A percentile compares a stretch with the other conserved stretches of the same genome.
Conservation (phyloP, 1,284 basidiomycete genomes). For the Pascua guehoae region DNA sequence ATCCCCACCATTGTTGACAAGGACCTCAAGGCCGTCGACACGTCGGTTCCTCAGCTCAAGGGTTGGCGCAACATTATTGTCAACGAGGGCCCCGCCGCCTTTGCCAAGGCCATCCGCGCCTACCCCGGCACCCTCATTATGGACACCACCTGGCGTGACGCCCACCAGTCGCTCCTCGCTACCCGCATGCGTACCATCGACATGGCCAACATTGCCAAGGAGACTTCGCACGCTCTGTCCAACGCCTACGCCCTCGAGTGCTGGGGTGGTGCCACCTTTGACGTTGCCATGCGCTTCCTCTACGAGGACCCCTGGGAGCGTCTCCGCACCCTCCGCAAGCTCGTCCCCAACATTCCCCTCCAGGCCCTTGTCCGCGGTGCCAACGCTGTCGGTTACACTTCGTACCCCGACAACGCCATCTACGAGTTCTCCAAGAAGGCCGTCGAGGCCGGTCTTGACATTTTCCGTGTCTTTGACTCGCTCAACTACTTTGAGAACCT, state of each 20-base stretch:
- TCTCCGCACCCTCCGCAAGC: slow-evolving; percentile 84
- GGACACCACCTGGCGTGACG: slow-evolving; percentile 99
- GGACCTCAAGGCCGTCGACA: slow-evolving; percentile 72
- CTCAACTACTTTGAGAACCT: slow-evolving; percentile 97
- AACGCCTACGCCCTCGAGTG: slow-evolving; percentile 98
- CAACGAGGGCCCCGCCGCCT: slow-evolving; percentile 95
- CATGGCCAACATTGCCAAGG: slow-evolving; percentile 98
- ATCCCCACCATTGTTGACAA: slow-evolving; percentile 79
- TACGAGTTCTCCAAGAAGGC: slow-evolving; percentile 98
- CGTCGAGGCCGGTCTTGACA: slow-evolving; percentile 97
- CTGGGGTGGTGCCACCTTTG: slow-evolving; percentile 99
- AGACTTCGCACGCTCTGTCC: slow-evolving; percentile 89
- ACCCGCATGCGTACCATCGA: slow-evolving; percentile 95
- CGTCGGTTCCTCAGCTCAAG: slow-evolving; percentile 72
- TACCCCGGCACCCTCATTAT: slow-evolving; percentile 94
- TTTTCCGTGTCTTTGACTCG: slow-evolving; percentile 99
- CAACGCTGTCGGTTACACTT: slow-evolving; percentile 98
- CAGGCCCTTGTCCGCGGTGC: slow-evolving; percentile 98
- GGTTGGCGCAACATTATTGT: slow-evolving; percentile 99
- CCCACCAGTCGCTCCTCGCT: slow-evolving; percentile 95
- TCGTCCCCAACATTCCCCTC: slow-evolving; percentile 98
- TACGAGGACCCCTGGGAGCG: slow-evolving; percentile 99
- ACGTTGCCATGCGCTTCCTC: slow-evolving; percentile 99
- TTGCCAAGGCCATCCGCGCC: slow-evolving; percentile 94
- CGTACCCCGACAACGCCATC: slow-evolving; percentile 99